These are phyloP conservation scores for Asterella californica DNA, from an alignment of 225 moss, liverwort and hornwort species.

Conservation along the genomic window DNA sequence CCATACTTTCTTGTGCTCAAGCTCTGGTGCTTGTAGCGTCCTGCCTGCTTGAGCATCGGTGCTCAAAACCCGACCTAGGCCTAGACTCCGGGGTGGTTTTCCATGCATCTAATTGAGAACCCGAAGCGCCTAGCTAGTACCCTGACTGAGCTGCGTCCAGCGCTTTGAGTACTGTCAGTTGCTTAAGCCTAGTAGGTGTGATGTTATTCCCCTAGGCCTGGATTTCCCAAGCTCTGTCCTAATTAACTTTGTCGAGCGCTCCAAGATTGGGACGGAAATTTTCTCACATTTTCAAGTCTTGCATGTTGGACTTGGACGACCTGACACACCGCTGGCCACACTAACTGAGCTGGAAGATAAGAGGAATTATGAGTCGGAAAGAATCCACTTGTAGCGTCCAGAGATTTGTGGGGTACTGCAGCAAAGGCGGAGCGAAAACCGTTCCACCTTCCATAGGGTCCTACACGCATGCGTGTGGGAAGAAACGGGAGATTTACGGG, in stretches of 20 bases:
- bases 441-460: neutral
- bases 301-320: neutral
- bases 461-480: too few species aligned
- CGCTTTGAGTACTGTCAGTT: neutral
- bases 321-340: neutral
- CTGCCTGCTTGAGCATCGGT: neutral
- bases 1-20: neutral
- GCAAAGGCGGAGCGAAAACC: neutral
- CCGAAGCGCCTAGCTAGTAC: too few species aligned
- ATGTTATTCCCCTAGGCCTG: too few species aligned
- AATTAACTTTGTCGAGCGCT: neutral
- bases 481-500: neutral
- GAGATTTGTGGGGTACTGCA: neutral
- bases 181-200: neutral
- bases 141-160: too few species aligned
- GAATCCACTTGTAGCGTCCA: neutral
- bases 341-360: neutral
- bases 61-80: too few species aligned
- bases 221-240: too few species aligned
- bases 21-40: neutral
- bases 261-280: neutral
- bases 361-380: neutral
- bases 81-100: too few species aligned
- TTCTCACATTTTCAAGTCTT: neutral
- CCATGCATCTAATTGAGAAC: too few species aligned